These are phyloP conservation scores for Backusella tarrabulga DNA, from an alignment of 192 early-diverging fungal genomes.

Conservation along the genomic window DNA sequence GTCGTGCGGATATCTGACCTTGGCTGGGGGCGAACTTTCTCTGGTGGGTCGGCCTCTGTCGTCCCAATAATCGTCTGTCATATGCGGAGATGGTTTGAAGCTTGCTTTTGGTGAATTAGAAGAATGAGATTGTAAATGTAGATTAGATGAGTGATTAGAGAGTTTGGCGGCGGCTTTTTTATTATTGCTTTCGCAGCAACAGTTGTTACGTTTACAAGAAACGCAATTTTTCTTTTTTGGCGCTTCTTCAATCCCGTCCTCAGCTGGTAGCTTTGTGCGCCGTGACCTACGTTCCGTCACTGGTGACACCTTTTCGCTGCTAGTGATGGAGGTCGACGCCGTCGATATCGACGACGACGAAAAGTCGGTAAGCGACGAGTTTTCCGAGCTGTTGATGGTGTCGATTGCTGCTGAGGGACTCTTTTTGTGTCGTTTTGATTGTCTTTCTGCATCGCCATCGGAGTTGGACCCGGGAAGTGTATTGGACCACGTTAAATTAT, in stretches of 20 bases:
- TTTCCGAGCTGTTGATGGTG: neutral
- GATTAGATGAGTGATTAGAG: neutral
- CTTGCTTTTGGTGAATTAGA: neutral
- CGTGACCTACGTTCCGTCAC: neutral
- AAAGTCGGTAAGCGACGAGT: neutral
- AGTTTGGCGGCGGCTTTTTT: neutral
- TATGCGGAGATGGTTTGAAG: neutral
- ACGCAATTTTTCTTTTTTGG: conserved; percentile 8
- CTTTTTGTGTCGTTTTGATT: conserved; percentile 2
- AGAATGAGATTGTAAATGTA: neutral
- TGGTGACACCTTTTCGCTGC: conserved; percentile 1
- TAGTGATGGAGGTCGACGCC: neutral
- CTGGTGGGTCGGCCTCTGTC: neutral
- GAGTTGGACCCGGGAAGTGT: neutral
- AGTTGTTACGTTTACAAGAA: neutral
- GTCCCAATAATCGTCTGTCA: conserved; percentile 4
- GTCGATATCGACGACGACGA: neutral
- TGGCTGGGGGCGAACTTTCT: conserved; percentile 41
- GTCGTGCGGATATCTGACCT: conserved; percentile 51
- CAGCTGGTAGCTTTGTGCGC: conserved; percentile 5
- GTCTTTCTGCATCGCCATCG: conserved; percentile 1
- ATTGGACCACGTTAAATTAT: conserved; percentile 3
- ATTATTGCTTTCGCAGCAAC: neutral
- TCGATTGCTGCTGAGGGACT: neutral
- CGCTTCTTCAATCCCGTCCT: conserved; percentile 5